Base-by-base conservation (phyloP, 2,329 filamentous ascomycete genomes). In the Ophiostoma triangulosporum region DNA sequence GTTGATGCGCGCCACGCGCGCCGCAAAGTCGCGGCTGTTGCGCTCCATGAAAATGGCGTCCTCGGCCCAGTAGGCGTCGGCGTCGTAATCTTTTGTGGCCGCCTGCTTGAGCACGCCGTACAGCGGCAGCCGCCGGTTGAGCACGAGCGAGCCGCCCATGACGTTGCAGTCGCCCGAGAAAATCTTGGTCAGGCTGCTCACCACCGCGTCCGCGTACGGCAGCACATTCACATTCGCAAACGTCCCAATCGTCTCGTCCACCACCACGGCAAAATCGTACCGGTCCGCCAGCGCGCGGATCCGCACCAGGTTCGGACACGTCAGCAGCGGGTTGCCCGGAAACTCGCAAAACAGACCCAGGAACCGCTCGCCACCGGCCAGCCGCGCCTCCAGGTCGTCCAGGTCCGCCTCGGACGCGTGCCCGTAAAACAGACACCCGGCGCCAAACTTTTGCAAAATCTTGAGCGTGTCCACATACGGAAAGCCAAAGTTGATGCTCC, bases 141-240 rank as follows among this genome's bases (percentile, higher is more conserved):
- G 64, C 52, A 83, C 78, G 46, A 75, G 70, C 59, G 83, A 86
- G 54, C 93, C 93, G 55, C 90, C 93, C 91, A 97, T 97, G 60
- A 98, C 93, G 66, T 98, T 97, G 66, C 88, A 93, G 68, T 96
- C 93, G 50, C 93, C 93, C 54, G 88, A 95, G 70, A 98, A 98
- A 52, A 97, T 85, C 68, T 98, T 98, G 49, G 93, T 97, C 56
- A 98, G 73, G 65, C 88, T 95, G 72, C 88, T 95, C 54, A 95
- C 91, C 5, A 97, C 87, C 15, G 97, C 76, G 67, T 98, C 93
- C 56, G 88, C 87, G 64, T 84, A 86, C 3, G 85, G 88, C 5
- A 98, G 76, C 4, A 98, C 88, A 64, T 97, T 88, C 62, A 96
- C 83, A 65, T 98, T 98, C 64, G 94, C 82, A 65, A 96, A 95